Base-by-base conservation (phyloP, 139 green algal species). In the Chlamydomonas sp. region DNA sequence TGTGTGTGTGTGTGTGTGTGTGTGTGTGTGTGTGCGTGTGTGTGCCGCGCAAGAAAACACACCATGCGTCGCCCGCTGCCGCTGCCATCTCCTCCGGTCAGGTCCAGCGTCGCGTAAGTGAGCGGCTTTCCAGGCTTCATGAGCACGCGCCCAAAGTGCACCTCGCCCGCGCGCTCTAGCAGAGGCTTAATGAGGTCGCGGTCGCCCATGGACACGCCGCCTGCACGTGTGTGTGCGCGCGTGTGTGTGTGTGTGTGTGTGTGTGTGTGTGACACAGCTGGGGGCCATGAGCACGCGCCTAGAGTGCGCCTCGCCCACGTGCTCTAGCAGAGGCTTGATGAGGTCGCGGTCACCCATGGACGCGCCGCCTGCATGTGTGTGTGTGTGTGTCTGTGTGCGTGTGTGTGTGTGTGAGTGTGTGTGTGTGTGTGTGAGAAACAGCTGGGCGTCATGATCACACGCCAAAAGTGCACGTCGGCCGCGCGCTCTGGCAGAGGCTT, bases 141-240 rank as follows among this genome's bases (percentile, higher is more conserved):
- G 10, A 81, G 74, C 48, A 88, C 84, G 22, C 78, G 66, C 4
- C 94, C 93, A 85, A 98, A 99, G 82, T 96, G 91, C 24, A 98
- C 77, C 2, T 50, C 84, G 28, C 92, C 94, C 83, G 66, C 1
- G 65, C n/a, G 70, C 78, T 93, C 85, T 64, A 98, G 79, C 48
- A 98, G 72, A 3, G 90, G 89, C 81, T 98, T 98, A 35, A 99
- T 82, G 48, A 92, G 85, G 81, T 99, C 94, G 31, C 83, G 75
- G 69, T 97, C 86, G 2, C 94, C 94, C 92, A 98, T 97, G 48
- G 92, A 97, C 36, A 98, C 94, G 3, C 92, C 94, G 28, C 93
- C 92, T 93, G 81, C 39, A n/a, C 20, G n/a, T n/a, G n/a, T n/a
- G n/a, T n/a, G n/a, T n/a, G n/a, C n/a, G n/a, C n/a, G n/a, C n/a